These are phyloP conservation scores for Aspergillus kassunensis DNA, from an alignment of 495 filamentous ascomycete genomes.

Conservation along the genomic window DNA sequence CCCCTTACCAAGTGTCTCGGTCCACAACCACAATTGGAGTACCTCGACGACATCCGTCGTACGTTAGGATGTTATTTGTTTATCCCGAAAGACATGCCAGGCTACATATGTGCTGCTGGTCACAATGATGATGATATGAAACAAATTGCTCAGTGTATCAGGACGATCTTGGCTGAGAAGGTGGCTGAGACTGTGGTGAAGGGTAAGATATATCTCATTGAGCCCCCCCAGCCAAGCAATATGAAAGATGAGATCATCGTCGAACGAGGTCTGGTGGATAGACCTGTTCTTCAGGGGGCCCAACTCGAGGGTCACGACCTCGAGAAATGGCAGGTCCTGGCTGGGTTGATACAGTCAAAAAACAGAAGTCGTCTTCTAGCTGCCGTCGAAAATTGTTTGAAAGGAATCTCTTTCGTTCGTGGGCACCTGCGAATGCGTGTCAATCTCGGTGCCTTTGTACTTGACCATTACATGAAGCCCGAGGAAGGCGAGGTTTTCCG, in stretches of 20 bases:
- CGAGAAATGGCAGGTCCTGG: constrained; percentile 13
- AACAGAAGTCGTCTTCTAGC: constrained; percentile 26
- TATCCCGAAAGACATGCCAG: constrained; percentile 28
- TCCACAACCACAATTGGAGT: constrained; percentile 34
- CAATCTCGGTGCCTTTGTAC: constrained; percentile 50
- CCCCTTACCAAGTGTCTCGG: constrained; percentile 40
- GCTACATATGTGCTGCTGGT: constrained; percentile 25
- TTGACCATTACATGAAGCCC: constrained; percentile 41
- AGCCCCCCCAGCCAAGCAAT: constrained; percentile 27
- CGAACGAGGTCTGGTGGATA: constrained; percentile 12
- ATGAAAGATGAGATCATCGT: constrained; percentile 17
- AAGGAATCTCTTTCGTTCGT: constrained; percentile 28
- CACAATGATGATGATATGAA: constrained; percentile 22
- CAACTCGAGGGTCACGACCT: not conserved
- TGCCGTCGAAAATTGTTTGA: constrained; percentile 28
- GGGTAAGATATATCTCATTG: constrained; percentile 36
- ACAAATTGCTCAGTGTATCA: constrained; percentile 33
- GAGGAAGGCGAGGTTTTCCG: constrained; percentile 25
- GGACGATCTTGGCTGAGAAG: constrained; percentile 29
- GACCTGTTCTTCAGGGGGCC: constrained; percentile 13
- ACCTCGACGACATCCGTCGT: constrained; percentile 42
- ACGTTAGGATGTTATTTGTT: constrained; percentile 27
- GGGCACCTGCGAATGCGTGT: constrained; percentile 51
- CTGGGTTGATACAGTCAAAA: constrained; percentile 17
- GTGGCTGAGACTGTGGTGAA: constrained; percentile 29